Conservation (phyloP, 768 basidiomycete species). For the Amanita exitialis region DNA sequence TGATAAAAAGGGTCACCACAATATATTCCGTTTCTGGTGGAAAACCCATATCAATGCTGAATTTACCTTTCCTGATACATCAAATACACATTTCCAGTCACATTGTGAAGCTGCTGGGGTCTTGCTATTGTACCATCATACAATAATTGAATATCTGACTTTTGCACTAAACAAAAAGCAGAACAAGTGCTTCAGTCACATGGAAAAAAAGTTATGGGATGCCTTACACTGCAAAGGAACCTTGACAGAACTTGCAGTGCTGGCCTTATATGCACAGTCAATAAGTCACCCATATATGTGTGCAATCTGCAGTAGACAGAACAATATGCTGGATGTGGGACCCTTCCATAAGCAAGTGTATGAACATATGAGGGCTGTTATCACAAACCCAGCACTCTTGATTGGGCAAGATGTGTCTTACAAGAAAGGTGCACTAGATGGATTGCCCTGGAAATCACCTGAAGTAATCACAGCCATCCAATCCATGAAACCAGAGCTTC, state of each 20-base stretch:
- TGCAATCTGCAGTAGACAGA: neutral
- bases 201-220: too few species aligned
- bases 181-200: too few species aligned
- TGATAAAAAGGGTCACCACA: slow-evolving; percentile 20
- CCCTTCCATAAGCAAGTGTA: neutral
- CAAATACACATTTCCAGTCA: too few species aligned
- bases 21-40: slow-evolving; percentile 7
- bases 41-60: neutral
- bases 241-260: neutral
- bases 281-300: too few species aligned
- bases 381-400: neutral
- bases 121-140: too few species aligned
- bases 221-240: too few species aligned
- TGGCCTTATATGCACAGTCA: neutral
- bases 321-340: neutral
- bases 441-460: neutral
- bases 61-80: too few species aligned
- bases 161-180: neutral
- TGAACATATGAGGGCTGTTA: neutral
- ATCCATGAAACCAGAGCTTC: too few species aligned
- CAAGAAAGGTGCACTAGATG: neutral
- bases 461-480: too few species aligned
- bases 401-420: neutral
- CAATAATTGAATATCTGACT: too few species aligned
- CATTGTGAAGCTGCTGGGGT: too few species aligned